Base-by-base conservation (phyloP, 768 basidiomycete species). In the Panaeolus cyanescens region DNA sequence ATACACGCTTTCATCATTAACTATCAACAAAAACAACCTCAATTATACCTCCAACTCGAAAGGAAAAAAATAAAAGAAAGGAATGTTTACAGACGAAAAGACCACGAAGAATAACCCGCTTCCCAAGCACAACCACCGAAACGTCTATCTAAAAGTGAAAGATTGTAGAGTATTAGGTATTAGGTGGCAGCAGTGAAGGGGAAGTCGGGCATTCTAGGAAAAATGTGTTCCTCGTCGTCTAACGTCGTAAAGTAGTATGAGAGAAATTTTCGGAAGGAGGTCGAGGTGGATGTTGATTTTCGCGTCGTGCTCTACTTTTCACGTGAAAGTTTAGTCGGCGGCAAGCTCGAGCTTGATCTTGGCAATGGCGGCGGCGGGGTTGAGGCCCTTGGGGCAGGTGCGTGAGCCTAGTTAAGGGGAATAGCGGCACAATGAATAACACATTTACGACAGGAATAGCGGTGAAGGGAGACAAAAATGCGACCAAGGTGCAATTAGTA, bases 381-480 rank as follows among this genome's bases (percentile, higher is more conserved):
- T 96, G 65, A 96, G 85, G 58, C 95, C 95, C 85, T 97, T 97
- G 59, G 95, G 95, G 79, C 95, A 98, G n/a, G 96, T 97, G 59
- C 92, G 89, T 55, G 95, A 86, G 75, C 93, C 91, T 89, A 56
- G 36, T n/a, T 45, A 45, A 17, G 36, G n/a, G 22, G 5, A 15
- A 32, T 31, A 61, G 34, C 57, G 22, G 25, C 39, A 39, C 22
- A 62, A 19, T 39, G 57, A 62, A 55, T 56, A 33, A 50, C 7
- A 50, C n/a, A 37, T 31, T 32, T 13, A 56, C 9, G n/a, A 36
- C 4, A 13, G 2, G 8, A 56, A 34, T 13, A 56, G 33, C 55
- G 36, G n/a, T 37, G n/a, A 36, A 28, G 15, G 25, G 13, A 50
- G 12, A 34, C 9, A 7, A 33, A 25, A 13, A 32, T 32, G 8